Percentiles rank a stretch among this genome's conserved stretches.
These are phyloP conservation scores for Xerocomellus chrysenteron DNA, from an alignment of 768 basidiomycete genomes.

Conservation along the genomic window DNA sequence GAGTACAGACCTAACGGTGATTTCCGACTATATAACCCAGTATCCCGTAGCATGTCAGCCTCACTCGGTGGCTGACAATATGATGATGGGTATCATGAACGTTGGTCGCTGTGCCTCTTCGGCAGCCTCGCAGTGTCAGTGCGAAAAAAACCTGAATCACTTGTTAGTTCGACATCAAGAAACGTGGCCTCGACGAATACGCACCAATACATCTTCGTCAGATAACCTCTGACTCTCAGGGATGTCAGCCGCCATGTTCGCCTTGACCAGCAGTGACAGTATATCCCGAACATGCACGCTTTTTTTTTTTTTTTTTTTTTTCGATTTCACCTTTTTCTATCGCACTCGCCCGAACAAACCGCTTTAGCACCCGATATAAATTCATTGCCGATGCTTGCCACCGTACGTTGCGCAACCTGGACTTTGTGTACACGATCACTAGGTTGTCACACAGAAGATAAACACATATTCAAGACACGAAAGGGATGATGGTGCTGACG, in stretches of 20 bases:
- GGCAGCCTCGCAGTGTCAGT: neutral
- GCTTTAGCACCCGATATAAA: constrained; percentile 51
- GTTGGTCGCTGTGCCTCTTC: neutral
- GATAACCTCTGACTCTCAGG: constrained; percentile 53
- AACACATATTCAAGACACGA: neutral
- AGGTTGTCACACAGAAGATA: constrained; percentile 16
- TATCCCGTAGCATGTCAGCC: constrained; percentile 11
- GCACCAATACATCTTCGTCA: constrained; percentile 60
- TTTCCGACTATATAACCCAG: neutral
- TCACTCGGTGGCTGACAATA: constrained; percentile 12
- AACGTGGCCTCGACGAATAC: constrained; percentile 30
- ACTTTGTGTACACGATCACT: constrained; percentile 17
- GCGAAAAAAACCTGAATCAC: neutral
- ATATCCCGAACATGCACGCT: constrained; percentile 49
- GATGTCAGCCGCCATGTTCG: constrained; percentile 62
- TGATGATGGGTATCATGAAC: too few relatives aligned
- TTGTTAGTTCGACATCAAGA: neutral
- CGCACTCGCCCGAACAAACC: constrained; percentile 25
- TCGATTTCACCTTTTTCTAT: constrained; percentile 32
- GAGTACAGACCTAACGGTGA: neutral
- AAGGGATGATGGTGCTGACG: constrained; percentile 28
- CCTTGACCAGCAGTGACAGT: constrained; percentile 56
- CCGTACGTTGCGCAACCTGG: constrained; percentile 38
- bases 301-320: constrained; percentile 39
- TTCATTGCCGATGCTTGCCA: constrained; percentile 49